These are phyloP conservation scores for Trichophyton rubrum DNA, from an alignment of 2,329 filamentous ascomycete genomes.

Conservation along the genomic window DNA sequence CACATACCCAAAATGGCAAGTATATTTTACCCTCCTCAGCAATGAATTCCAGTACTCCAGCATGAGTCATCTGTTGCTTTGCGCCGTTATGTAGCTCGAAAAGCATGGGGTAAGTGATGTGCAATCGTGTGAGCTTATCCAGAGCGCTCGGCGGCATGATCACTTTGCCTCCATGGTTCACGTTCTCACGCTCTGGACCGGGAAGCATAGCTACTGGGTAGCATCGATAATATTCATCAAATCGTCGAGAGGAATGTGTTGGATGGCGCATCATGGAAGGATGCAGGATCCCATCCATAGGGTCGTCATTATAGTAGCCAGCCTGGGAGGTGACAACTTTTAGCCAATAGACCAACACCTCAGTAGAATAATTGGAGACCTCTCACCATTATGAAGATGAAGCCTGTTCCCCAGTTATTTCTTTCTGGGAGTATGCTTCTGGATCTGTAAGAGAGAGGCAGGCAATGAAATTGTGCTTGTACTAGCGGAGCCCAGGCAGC, in stretches of 20 bases:
- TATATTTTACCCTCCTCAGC: constrained; percentile 96
- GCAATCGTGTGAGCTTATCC: constrained; percentile 88
- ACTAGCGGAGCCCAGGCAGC: neutral
- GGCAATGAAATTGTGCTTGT: neutral
- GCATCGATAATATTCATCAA: constrained; percentile 97
- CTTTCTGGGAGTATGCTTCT: neutral
- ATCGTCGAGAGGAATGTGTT: constrained; percentile 51
- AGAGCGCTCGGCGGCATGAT: constrained; percentile 92
- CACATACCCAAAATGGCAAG: constrained; percentile 75
- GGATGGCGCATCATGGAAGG: constrained; percentile 38
- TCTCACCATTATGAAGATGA: neutral
- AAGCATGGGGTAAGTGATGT: constrained; percentile 94
- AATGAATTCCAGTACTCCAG: constrained; percentile 92
- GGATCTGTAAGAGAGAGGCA: neutral
- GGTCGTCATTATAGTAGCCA: constrained; percentile 42
- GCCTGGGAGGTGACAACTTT: neutral
- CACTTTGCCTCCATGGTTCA: constrained; percentile 96
- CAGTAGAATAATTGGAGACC: neutral
- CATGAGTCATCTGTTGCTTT: constrained; percentile 69
- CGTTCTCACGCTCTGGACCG: constrained; percentile 71
- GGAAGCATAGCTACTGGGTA: constrained; percentile 93
- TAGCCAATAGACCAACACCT: neutral
- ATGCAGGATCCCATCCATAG: constrained; percentile 42
- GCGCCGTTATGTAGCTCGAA: constrained; percentile 91
- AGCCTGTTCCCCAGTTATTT: neutral